These are phyloP conservation scores for Kodamaea alishanica DNA, from an alignment of 1,139 yeast genomes.

Conservation along the genomic window DNA sequence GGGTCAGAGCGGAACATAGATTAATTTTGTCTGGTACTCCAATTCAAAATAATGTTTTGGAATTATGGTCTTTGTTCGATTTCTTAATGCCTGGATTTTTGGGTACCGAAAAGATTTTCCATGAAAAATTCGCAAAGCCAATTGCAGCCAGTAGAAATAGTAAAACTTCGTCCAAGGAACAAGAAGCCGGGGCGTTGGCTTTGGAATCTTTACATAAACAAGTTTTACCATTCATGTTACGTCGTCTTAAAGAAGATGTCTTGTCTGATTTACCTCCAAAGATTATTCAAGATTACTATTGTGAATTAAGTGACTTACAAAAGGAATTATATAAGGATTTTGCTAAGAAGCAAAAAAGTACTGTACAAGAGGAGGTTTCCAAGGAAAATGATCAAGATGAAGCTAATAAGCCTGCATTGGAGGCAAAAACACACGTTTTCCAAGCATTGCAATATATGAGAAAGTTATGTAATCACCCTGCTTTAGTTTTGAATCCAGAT, in stretches of 20 bases:
- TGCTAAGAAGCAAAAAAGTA: conserved; percentile 77
- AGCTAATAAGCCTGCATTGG: conserved; percentile 37
- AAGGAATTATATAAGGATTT: conserved; percentile 84
- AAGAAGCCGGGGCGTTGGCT: conserved; percentile 95
- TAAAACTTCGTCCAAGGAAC: conserved; percentile 89
- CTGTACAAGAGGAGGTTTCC: conserved; percentile 63
- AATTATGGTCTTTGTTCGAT: conserved; percentile 95
- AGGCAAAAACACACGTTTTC: conserved; percentile 86
- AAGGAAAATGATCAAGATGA: conserved; percentile 30
- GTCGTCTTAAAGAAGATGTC: conserved; percentile 95
- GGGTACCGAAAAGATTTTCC: conserved; percentile 92
- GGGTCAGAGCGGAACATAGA: conserved; percentile 80
- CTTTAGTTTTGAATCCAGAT: conserved; percentile 77
- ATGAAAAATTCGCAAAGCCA: conserved; percentile 94
- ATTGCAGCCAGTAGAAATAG: conserved; percentile 92
- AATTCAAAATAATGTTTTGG: conserved; percentile 93
- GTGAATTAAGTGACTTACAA: conserved; percentile 90
- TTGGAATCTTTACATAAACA: conserved; percentile 94
- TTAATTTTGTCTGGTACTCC: conserved; percentile 95
- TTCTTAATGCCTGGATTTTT: conserved; percentile 98
- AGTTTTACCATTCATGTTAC: conserved; percentile 90
- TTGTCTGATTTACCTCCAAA: conserved; percentile 95
- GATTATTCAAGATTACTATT: conserved; percentile 95
- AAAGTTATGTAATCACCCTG: conserved; percentile 94
- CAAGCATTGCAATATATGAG: conserved; percentile 98